Conservation (phyloP, 805 yeast genomes). For the Spathaspora arborariae region DNA sequence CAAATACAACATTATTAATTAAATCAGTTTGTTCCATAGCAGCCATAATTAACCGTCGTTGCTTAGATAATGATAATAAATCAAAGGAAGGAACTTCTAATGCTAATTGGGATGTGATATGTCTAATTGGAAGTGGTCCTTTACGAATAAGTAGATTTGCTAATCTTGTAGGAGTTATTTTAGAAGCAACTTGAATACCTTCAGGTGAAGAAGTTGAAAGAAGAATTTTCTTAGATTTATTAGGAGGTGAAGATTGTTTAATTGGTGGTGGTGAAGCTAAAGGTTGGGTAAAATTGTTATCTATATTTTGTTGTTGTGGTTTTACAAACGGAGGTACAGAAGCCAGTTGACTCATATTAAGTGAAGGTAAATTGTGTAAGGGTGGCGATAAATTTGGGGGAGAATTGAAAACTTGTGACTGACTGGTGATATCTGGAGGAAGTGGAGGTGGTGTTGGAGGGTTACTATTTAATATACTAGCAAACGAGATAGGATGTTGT, state of each 20-base stretch:
- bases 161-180: slow-evolving; percentile 75
- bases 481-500: neutral
- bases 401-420: too few relatives aligned
- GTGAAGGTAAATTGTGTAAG: neutral
- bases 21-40: slow-evolving; percentile 75
- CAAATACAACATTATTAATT: slow-evolving; percentile 65
- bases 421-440: too few relatives aligned
- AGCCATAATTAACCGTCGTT: slow-evolving; percentile 84
- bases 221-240: slow-evolving; percentile 9
- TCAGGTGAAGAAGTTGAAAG: slow-evolving; percentile 81
- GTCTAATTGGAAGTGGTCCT: slow-evolving; percentile 90
- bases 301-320: slow-evolving; percentile 1
- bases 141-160: slow-evolving; percentile 64
- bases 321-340: neutral
- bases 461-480: neutral
- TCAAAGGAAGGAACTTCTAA: slow-evolving; percentile 76
- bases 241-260: neutral
- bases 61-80: slow-evolving; percentile 77
- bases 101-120: slow-evolving; percentile 76
- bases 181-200: slow-evolving; percentile 82
- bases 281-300: neutral
- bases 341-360: neutral
- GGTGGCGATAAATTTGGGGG: neutral
- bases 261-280: slow-evolving; percentile 1
- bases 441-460: neutral